Evolutionary conservation across 225 moss, liverwort and hornwort species (phyloP).

Genomic region (Antitrichia curtipendula): DNA sequence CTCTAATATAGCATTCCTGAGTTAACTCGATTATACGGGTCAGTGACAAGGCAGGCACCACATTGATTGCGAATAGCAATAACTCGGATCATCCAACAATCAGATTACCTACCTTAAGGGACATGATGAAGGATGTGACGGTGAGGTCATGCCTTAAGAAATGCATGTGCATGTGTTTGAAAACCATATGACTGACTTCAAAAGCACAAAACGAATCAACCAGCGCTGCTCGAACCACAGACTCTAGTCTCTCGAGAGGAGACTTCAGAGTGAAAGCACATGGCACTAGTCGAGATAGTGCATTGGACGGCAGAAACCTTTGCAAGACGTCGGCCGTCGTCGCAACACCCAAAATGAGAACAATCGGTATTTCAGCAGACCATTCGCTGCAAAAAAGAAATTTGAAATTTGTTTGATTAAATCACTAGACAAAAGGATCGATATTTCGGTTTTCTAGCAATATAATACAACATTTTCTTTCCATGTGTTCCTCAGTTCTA

Average conservation of each 20-base stretch:
- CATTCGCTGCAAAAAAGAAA: constrained; percentile 64
- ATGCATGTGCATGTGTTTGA: constrained; percentile 49
- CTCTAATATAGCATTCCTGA: background rate
- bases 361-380: constrained; percentile 67
- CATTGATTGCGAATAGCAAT: background rate
- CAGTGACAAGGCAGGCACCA: background rate
- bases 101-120: constrained; percentile 57
- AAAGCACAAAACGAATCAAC: constrained; percentile 81
- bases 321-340: constrained; percentile 62
- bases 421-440: background rate
- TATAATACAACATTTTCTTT: background rate
- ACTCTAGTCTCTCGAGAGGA: constrained; percentile 58
- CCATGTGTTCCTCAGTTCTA: background rate
- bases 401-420: background rate
- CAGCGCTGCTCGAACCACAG: constrained; percentile 57
- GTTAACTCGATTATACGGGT: background rate
- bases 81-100: background rate
- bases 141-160: constrained; percentile 76
- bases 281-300: constrained; percentile 54
- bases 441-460: background rate
- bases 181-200: constrained; percentile 56
- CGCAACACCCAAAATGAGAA: constrained; percentile 78
- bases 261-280: constrained; percentile 67
- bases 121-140: constrained; percentile 67
- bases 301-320: constrained; percentile 59